Evolutionary conservation across 164 flowering plant species (phyloP), one percentile per base, ranked within the genome.

Genomic region (Nelumbo lutea): DNA sequence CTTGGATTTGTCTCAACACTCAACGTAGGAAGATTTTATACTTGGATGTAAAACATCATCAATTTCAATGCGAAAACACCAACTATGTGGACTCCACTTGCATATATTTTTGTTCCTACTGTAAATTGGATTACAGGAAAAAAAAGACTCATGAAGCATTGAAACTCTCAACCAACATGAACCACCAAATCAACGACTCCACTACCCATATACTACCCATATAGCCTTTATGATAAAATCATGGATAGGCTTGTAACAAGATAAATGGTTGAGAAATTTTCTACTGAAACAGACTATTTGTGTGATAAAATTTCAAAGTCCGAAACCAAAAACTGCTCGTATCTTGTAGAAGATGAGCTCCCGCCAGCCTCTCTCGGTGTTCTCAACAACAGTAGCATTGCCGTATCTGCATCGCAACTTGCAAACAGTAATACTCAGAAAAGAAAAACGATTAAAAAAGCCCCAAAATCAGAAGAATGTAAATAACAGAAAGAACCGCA

Each of bases 331-430:
- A 58, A 88, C 86, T 2, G 90, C 92, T 4, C 96, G 80, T 66
- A 92, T 86, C 83, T 78, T 88, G 73, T 90, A 80, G 81, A 92
- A 92, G 55, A 92, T 92, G 41, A 88, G 89, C 69, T 90, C 96
- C 65, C 91, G 72, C 97, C 97, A 92, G 62, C 97, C 97, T 71
- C 90, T 86, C 81, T 92, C 97, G 0, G 97, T 92, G 63, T 92
- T 92, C 83, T 92, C 96, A 69, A 88, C 91, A 75, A 92, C 97
- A 4, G 97, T 92, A 3, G 90, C 68, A 77, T 92, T 92, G 57
- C 97, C 97, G 75, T 90, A 92, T 77, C 97, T 92, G 86, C 78
- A 77, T 10, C 43, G 67, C 8, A 63, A 6, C 7, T 52, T 13
- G 15, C 46, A 48, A 69, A 8, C 3, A 48, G n/a, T 59, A 61